These are phyloP conservation scores for Aureobasidium subglaciale DNA, from an alignment of 2,329 filamentous ascomycete genomes.

Conservation along the genomic window DNA sequence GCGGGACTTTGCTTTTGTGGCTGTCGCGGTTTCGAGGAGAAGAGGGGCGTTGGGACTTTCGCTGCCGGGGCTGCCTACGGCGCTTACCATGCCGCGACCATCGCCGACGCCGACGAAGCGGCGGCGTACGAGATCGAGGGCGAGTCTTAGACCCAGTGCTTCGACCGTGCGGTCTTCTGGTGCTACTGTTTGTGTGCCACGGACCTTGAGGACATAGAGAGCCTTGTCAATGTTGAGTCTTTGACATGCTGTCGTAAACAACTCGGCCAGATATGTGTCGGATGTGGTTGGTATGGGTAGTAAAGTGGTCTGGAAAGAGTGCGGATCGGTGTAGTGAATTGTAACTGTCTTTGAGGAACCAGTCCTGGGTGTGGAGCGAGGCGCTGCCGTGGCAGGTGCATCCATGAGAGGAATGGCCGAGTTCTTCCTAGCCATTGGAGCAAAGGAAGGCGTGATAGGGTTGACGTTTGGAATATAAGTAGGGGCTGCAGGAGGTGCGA, in stretches of 20 bases:
- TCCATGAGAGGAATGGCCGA: slow-evolving; percentile 36
- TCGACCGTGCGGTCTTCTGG: slow-evolving; percentile 71
- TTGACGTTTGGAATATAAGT: slow-evolving; percentile 39
- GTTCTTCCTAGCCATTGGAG: slow-evolving; percentile 41
- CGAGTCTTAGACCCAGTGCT: slow-evolving; percentile 65
- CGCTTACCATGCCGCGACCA: slow-evolving; percentile 40
- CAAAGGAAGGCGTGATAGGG: slow-evolving; percentile 45
- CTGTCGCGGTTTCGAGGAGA: slow-evolving; percentile 45
- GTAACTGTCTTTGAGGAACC: slow-evolving; percentile 65
- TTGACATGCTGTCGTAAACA: slow-evolving; percentile 70
- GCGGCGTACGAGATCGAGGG: slow-evolving; percentile 67
- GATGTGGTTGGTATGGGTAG: slow-evolving; percentile 70
- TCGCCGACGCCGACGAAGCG: slow-evolving; percentile 57
- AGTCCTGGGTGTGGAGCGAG: slow-evolving; percentile 46
- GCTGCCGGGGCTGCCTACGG: slow-evolving; percentile 61
- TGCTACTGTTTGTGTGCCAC: slow-evolving; percentile 66
- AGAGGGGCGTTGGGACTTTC: slow-evolving; percentile 62
- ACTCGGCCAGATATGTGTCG: slow-evolving; percentile 75
- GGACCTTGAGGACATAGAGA: slow-evolving; percentile 70
- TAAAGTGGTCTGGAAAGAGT: slow-evolving; percentile 58
- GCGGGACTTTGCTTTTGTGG: slow-evolving; percentile 40
- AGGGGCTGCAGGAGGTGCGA: slow-evolving; percentile 21
- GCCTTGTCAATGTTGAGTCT: slow-evolving; percentile 73
- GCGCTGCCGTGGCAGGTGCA: slow-evolving; percentile 35
- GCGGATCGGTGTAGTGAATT: slow-evolving; percentile 64